Conservation (phyloP, 768 basidiomycete genomes). For the Termitomyces sp. region DNA sequence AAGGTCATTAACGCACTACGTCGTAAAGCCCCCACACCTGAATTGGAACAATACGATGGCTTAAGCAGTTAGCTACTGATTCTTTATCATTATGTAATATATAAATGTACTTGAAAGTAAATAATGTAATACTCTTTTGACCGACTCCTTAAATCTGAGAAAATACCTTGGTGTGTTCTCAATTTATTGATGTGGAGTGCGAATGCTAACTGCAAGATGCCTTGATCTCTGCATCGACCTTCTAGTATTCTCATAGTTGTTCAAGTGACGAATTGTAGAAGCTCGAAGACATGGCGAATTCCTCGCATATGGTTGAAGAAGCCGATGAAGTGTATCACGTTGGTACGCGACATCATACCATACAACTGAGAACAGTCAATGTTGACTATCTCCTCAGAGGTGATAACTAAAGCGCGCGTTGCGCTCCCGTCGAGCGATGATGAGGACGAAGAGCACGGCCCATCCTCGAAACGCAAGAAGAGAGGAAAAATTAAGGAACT, state of each 20-base stretch:
- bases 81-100: conserved; percentile 16
- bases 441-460: conserved; percentile 10
- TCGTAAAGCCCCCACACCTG: conserved; percentile 54
- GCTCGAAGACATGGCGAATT: not conserved
- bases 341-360: conserved; percentile 28
- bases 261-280: not conserved
- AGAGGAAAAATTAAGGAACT: conserved; percentile 16
- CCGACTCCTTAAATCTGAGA: no score
- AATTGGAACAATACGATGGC: conserved; percentile 24
- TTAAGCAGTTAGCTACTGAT: not conserved
- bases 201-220: not conserved
- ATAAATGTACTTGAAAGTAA: not conserved
- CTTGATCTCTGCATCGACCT: not conserved
- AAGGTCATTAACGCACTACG: conserved; percentile 55
- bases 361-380: not conserved
- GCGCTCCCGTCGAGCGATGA: conserved; percentile 16
- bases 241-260: not conserved
- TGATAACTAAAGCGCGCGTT: conserved; percentile 56
- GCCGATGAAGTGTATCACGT: conserved; percentile 38
- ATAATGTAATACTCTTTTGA: not conserved
- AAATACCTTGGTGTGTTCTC: not conserved
- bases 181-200: not conserved
- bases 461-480: conserved; percentile 9
- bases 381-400: conserved; percentile 36
- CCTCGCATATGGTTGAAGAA: conserved; percentile 7